A percentile compares a stretch with the other conserved stretches of the same genome.
These are phyloP conservation scores for Solanum tarijense DNA, from an alignment of 257 asterid genomes.

Conservation along the genomic window DNA sequence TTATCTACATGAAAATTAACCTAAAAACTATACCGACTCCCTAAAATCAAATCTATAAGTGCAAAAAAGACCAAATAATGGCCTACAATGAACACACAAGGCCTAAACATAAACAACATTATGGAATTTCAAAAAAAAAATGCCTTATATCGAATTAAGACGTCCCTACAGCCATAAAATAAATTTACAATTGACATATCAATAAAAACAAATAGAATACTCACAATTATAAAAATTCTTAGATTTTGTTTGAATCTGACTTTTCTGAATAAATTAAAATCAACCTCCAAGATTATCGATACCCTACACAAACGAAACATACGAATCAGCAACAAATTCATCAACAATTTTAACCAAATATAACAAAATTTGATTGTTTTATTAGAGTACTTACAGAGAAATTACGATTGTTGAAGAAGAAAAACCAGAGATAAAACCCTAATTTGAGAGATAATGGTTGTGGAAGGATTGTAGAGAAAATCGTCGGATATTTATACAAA, in stretches of 20 bases:
- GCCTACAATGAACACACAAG: not conserved
- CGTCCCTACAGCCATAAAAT: not conserved
- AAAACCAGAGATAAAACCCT: not conserved
- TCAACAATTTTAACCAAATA: not conserved
- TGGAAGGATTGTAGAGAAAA: not conserved
- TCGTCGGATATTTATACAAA: not conserved
- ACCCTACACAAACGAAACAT: not conserved
- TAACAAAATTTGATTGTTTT: not conserved
- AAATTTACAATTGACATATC: not conserved
- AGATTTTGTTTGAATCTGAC: not conserved
- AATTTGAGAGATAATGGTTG: not conserved
- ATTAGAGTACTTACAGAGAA: not conserved
- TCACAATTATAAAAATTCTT: not conserved
- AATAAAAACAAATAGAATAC: not conserved
- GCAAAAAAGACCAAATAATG: not conserved
- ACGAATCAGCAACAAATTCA: not conserved
- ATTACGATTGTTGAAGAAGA: not conserved
- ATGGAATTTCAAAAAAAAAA: not conserved
- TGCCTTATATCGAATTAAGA: not conserved
- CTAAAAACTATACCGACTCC: not conserved
- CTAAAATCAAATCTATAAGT: not conserved
- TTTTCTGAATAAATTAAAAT: not conserved
- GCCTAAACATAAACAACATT: not conserved
- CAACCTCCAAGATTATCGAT: not conserved
- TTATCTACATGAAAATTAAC: not conserved